Conservation (phyloP, 176 grass and related monocot genomes). For the Bonia amplexicaulis region DNA sequence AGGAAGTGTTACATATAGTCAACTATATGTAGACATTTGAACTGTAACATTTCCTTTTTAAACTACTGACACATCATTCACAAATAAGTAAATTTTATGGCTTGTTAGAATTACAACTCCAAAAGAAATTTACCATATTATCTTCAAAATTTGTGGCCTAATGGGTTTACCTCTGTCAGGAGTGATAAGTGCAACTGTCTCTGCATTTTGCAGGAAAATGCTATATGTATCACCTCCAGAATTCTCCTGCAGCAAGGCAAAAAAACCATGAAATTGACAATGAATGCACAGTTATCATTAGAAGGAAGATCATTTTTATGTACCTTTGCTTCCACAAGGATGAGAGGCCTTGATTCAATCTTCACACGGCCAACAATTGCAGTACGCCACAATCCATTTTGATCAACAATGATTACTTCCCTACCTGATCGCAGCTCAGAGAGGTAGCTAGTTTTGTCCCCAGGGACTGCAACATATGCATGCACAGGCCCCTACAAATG, state of each 20-base stretch:
- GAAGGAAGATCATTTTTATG: neutral
- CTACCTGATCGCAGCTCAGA: slow-evolving; percentile 78
- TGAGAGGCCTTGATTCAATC: slow-evolving; percentile 87
- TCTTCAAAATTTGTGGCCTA: neutral
- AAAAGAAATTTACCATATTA: neutral
- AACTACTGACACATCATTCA: neutral
- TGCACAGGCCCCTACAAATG: slow-evolving; percentile 73
- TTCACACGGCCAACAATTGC: slow-evolving; percentile 86
- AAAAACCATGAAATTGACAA: slow-evolving; percentile 6
- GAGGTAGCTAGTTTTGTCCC: slow-evolving; percentile 84
- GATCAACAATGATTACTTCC: slow-evolving; percentile 66
- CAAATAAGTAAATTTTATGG: neutral
- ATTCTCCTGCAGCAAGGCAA: slow-evolving; percentile 42
- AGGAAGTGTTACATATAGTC: neutral
- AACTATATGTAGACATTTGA: neutral
- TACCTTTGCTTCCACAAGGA: slow-evolving; percentile 92
- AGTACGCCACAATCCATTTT: slow-evolving; percentile 66
- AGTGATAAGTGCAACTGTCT: slow-evolving; percentile 81
- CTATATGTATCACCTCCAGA: slow-evolving; percentile 61
- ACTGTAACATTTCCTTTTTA: neutral
- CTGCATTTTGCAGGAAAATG: slow-evolving; percentile 95
- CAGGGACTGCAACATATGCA: slow-evolving; percentile 81
- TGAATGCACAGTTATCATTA: neutral
- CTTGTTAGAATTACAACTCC: neutral
- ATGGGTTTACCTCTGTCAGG: slow-evolving; percentile 40